phyloP scores from a whole-genome alignment of 1,139 yeast species.

The Pichia sp. region DNA sequence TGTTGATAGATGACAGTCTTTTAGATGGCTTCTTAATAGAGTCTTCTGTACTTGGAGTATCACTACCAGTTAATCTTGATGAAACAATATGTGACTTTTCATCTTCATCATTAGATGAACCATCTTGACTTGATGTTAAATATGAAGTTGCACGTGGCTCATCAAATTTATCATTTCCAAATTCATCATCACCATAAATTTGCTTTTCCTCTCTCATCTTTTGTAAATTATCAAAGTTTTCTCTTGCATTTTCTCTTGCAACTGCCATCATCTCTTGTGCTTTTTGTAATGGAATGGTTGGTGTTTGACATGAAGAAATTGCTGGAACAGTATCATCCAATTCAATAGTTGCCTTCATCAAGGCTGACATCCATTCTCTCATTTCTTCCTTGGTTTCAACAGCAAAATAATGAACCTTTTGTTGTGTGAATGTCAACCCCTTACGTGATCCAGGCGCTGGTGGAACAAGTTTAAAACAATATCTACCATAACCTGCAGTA shows the following conservation, averaged over 20 bases:
- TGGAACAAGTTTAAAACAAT: constrained; percentile 89
- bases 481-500: constrained; percentile 88
- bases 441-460: constrained; percentile 98
- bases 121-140: constrained; percentile 7
- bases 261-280: constrained; percentile 87
- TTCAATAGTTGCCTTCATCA: constrained; percentile 95
- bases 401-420: constrained; percentile 93
- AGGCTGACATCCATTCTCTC: constrained; percentile 94
- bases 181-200: background rate
- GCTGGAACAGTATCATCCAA: constrained; percentile 92
- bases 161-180: constrained; percentile 6
- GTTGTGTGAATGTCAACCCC: constrained; percentile 95
- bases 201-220: constrained; percentile 38
- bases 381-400: constrained; percentile 89
- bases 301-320: constrained; percentile 92
- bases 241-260: constrained; percentile 70
- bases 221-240: constrained; percentile 54
- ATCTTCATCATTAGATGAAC: constrained; percentile 21
- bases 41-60: constrained; percentile 17
- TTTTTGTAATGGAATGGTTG: constrained; percentile 80
- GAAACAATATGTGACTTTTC: constrained; percentile 15
- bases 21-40: constrained; percentile 17
- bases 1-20: constrained; percentile 21
- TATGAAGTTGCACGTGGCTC: constrained; percentile 3
- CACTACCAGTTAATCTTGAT: constrained; percentile 14